Percentiles rank a stretch among this genome's conserved stretches.
Conservation (phyloP, 768 basidiomycete genomes). For the Mycena vitilis region DNA sequence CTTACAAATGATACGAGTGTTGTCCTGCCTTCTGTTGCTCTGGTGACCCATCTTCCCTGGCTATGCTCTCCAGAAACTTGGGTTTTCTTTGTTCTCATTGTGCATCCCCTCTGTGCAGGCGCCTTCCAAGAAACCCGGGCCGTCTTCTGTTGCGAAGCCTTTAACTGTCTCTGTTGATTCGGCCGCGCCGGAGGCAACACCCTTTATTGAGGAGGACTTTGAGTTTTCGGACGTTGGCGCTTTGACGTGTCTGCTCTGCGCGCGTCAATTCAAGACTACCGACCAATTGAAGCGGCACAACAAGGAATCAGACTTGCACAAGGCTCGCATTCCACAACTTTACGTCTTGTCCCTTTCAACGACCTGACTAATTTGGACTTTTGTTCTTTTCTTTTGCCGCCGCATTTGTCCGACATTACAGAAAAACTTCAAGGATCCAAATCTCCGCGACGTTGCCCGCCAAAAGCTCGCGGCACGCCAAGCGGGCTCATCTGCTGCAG, state of each 20-base stretch:
- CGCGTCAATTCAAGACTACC: conserved; percentile 89
- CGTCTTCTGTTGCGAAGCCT: conserved; percentile 35
- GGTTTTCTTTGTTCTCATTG: conserved; percentile 42
- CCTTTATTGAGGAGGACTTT: conserved; percentile 68
- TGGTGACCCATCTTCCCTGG: conserved; percentile 50
- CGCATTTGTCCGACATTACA: conserved; percentile 48
- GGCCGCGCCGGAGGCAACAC: conserved; percentile 44
- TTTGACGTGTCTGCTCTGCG: conserved; percentile 89
- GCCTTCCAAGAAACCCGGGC: conserved; percentile 37
- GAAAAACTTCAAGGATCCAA: conserved; percentile 87
- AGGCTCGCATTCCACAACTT: conserved; percentile 71
- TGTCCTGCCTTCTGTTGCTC: conserved; percentile 40
- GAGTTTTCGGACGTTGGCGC: conserved; percentile 84
- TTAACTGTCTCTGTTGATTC: conserved; percentile 25
- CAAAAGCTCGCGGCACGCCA: conserved; percentile 70
- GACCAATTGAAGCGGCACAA: conserved; percentile 92
- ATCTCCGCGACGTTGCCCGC: conserved; percentile 77
- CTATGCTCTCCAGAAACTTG: conserved; percentile 38
- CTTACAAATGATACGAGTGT: conserved; percentile 62
- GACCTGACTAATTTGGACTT: conserved; percentile 30
- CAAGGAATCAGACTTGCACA: conserved; percentile 94
- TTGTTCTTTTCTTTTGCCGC: conserved; percentile 39
- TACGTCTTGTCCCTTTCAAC: conserved; percentile 39
- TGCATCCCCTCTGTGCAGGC: conserved; percentile 44
- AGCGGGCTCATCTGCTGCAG: conserved; percentile 41